phyloP scores from a whole-genome alignment of 768 basidiomycete genomes.

The Mycena belliarum region DNA sequence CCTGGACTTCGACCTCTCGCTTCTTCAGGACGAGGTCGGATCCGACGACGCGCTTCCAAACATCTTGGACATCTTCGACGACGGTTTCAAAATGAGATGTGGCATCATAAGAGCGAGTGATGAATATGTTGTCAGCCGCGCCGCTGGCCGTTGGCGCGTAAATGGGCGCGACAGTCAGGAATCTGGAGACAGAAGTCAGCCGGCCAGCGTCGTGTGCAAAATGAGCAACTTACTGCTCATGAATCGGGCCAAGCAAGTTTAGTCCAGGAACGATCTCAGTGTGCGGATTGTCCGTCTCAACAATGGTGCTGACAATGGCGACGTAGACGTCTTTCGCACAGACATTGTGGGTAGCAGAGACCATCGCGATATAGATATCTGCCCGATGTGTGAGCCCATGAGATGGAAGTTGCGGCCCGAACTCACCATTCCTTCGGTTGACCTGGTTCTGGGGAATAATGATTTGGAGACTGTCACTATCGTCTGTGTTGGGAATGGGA shows the following conservation, averaged over 20 bases:
- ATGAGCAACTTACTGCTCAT: constrained; percentile 80
- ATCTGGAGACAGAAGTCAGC: constrained; percentile 50
- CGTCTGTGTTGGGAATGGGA: constrained; percentile 96
- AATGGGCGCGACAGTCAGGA: constrained; percentile 83
- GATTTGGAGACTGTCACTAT: constrained; percentile 93
- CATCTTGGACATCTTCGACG: constrained; percentile 94
- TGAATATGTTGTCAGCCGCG: constrained; percentile 85
- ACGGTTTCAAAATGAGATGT: constrained; percentile 99
- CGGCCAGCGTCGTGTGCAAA: neutral
- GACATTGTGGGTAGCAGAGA: constrained; percentile 96
- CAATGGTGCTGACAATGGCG: constrained; percentile 97
- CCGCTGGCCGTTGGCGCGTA: constrained; percentile 89
- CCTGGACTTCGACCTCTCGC: constrained; percentile 70
- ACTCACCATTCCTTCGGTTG: constrained; percentile 83
- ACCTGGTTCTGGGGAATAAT: constrained; percentile 99
- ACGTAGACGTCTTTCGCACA: constrained; percentile 94
- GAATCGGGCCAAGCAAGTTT: constrained; percentile 85
- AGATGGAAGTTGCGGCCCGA: constrained; percentile 4
- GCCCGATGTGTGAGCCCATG: constrained; percentile 4
- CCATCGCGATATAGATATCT: constrained; percentile 99
- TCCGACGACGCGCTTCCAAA: constrained; percentile 88
- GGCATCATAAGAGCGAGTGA: constrained; percentile 97
- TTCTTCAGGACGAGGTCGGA: constrained; percentile 84
- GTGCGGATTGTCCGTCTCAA: constrained; percentile 92
- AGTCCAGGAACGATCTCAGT: constrained; percentile 91